These are phyloP conservation scores for Blastobotrys illinoisensis DNA, from an alignment of 1,139 yeast species.

Conservation along the genomic window DNA sequence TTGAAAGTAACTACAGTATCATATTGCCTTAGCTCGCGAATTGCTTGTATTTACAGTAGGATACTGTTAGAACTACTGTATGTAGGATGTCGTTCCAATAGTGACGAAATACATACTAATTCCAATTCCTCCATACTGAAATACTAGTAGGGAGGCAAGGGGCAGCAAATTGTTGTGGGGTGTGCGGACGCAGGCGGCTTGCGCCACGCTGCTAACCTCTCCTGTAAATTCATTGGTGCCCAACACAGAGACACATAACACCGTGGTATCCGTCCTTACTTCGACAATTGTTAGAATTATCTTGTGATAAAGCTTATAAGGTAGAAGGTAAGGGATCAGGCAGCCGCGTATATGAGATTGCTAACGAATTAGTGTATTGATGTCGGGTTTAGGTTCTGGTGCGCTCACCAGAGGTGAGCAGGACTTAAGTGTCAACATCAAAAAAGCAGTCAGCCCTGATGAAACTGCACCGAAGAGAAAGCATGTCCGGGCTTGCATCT, in stretches of 20 bases:
- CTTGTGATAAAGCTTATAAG: background rate
- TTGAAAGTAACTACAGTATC: no score
- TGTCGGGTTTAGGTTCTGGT: constrained; percentile 16
- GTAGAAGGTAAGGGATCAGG: background rate
- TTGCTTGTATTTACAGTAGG: no score
- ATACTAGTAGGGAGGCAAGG: background rate
- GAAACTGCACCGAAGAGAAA: constrained; percentile 94
- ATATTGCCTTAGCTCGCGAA: no score
- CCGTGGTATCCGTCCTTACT: background rate
- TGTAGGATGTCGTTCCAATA: no score
- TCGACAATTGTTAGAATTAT: background rate
- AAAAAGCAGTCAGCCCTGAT: constrained; percentile 81
- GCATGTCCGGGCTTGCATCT: constrained; percentile 87
- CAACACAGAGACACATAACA: background rate
- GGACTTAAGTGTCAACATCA: constrained; percentile 53
- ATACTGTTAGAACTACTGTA: no score
- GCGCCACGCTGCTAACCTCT: background rate
- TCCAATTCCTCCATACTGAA: no score
- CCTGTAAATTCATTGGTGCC: background rate
- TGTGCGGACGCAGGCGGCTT: background rate
- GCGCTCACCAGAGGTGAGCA: constrained; percentile 32
- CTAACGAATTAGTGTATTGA: constrained; percentile 4
- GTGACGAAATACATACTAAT: no score
- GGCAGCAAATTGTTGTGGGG: background rate
- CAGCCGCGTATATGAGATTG: background rate